These are phyloP conservation scores for Stropharia rugosoannulata DNA, from an alignment of 768 basidiomycete species.

Conservation along the genomic window DNA sequence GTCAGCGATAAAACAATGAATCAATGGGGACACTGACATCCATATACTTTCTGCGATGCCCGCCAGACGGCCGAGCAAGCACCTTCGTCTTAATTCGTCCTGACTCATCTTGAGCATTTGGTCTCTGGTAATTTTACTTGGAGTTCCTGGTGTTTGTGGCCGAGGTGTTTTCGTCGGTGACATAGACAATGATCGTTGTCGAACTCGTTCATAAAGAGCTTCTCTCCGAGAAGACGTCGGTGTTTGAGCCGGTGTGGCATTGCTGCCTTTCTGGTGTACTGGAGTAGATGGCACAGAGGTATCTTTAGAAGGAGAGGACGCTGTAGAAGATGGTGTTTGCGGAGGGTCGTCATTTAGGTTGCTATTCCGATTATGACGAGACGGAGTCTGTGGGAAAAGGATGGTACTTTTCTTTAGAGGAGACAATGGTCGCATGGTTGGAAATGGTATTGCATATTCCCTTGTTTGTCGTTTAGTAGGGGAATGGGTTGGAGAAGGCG, in stretches of 20 bases:
- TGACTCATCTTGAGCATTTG: constrained; percentile 71
- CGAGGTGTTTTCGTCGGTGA: constrained; percentile 63
- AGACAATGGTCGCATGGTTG: constrained; percentile 38
- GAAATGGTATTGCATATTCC: constrained; percentile 51
- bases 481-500: constrained; percentile 44
- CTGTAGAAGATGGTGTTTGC: constrained; percentile 42
- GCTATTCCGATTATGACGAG: constrained; percentile 38
- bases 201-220: constrained; percentile 80
- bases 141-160: constrained; percentile 28
- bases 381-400: constrained; percentile 60
- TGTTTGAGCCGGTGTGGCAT: constrained; percentile 61
- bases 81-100: constrained; percentile 76
- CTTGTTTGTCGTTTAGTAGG: constrained; percentile 34
- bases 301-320: constrained; percentile 28
- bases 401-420: constrained; percentile 49
- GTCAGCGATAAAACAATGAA: not conserved
- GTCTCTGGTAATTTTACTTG: constrained; percentile 57
- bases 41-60: constrained; percentile 87
- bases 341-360: constrained; percentile 36
- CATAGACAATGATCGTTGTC: constrained; percentile 64
- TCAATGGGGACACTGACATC: constrained; percentile 54
- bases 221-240: constrained; percentile 75
- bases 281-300: constrained; percentile 62
- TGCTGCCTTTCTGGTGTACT: constrained; percentile 55
- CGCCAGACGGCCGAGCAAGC: constrained; percentile 72